Conservation (phyloP, 345 rosid genomes). For the Mallotus nudiflorus region DNA sequence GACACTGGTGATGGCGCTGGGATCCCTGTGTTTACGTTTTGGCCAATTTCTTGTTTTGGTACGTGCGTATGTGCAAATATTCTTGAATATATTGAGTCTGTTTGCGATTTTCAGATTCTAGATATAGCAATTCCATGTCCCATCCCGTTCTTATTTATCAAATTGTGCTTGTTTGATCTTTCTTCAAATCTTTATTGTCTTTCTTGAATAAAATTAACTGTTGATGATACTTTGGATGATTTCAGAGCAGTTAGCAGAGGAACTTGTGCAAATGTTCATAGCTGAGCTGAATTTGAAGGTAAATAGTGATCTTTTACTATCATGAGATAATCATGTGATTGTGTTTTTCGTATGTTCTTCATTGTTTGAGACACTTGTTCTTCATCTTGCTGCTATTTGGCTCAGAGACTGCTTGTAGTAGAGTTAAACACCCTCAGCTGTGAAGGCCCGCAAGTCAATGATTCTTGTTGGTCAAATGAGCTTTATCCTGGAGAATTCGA, state of each 20-base stretch:
- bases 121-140: no score
- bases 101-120: no score
- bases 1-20: constrained; percentile 82
- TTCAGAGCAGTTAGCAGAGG: constrained; percentile 72
- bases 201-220: background rate
- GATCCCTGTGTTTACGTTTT: constrained; percentile 62
- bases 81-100: no score
- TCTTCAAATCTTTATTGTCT: background rate
- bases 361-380: constrained; percentile 1
- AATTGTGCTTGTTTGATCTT: background rate
- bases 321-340: background rate
- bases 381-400: constrained; percentile 20
- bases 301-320: constrained; percentile 5
- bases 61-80: background rate
- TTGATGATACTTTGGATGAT: constrained; percentile 23
- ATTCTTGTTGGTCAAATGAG: constrained; percentile 57
- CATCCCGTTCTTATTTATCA: no score
- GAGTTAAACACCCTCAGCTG: constrained; percentile 51
- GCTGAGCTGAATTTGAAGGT: constrained; percentile 79
- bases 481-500: constrained; percentile 75
- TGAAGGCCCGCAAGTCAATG: constrained; percentile 43
- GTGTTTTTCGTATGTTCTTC: constrained; percentile 1
- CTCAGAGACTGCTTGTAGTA: constrained; percentile 59
- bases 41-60: constrained; percentile 63
- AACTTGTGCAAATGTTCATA: constrained; percentile 73